These are phyloP conservation scores for Azolla pinnata DNA, from an alignment of 75 land plant genomes.

Conservation along the genomic window DNA sequence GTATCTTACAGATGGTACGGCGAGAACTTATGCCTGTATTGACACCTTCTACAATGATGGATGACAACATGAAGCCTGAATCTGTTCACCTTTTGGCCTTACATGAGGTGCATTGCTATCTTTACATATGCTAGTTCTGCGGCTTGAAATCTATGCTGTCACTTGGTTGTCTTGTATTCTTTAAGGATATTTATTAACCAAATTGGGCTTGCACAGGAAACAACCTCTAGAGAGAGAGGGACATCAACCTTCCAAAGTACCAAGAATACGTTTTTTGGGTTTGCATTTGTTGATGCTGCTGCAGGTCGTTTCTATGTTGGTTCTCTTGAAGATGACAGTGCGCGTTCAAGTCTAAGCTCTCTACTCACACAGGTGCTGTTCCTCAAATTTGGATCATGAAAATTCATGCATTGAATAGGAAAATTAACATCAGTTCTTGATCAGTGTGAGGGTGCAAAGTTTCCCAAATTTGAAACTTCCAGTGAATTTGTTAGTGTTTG, in stretches of 20 bases:
- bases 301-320: conserved; percentile 77
- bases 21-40: conserved; percentile 60
- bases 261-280: too few species aligned
- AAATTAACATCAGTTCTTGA: too few species aligned
- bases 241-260: too few species aligned
- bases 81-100: conserved; percentile 87
- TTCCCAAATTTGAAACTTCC: too few species aligned
- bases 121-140: too few species aligned
- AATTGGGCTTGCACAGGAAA: too few species aligned
- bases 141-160: neutral
- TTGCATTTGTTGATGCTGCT: conserved; percentile 95
- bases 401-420: too few species aligned
- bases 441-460: too few species aligned
- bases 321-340: conserved; percentile 65
- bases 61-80: conserved; percentile 62
- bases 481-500: too few species aligned
- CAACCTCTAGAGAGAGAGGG: too few species aligned
- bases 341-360: conserved; percentile 64
- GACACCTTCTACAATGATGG: conserved; percentile 61
- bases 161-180: neutral
- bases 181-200: too few species aligned
- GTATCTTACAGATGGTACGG: conserved; percentile 54
- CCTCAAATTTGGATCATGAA: too few species aligned
- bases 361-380: conserved; percentile 70
- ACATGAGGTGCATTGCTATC: conserved; percentile 47